Conservation (phyloP, 2,329 filamentous ascomycete genomes). For the Rhynchosporium graminicola region DNA sequence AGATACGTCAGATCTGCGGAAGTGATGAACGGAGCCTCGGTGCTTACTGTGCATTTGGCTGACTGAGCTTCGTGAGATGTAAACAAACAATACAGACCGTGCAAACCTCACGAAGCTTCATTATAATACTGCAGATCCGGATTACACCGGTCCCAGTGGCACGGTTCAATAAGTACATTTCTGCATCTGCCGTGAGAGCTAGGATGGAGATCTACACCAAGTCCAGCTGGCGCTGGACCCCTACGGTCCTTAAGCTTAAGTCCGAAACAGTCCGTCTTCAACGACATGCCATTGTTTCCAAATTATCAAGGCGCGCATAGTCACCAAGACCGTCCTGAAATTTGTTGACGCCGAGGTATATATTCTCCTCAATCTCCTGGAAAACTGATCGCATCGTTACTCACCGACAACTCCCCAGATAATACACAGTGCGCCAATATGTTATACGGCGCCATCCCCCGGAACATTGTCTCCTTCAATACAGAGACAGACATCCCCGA, state of each 20-base stretch:
- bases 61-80: neutral
- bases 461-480: slow-evolving; percentile 22
- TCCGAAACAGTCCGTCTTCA: neutral
- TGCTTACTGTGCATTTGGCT: neutral
- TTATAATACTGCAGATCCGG: neutral
- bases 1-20: too few relatives aligned
- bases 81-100: neutral
- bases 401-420: neutral
- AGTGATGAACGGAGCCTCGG: neutral
- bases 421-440: slow-evolving; percentile 2
- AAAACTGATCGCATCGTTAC: neutral
- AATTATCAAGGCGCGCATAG: neutral
- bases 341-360: neutral
- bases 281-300: slow-evolving; percentile 10
- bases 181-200: too few relatives aligned
- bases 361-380: neutral
- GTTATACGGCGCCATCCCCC: slow-evolving; percentile 26
- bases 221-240: neutral
- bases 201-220: too few relatives aligned
- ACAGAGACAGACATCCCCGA: slow-evolving; percentile 42
- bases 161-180: too few relatives aligned
- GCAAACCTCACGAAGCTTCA: neutral
- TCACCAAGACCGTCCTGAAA: neutral
- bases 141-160: neutral
- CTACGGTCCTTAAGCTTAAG: slow-evolving; percentile 1